Base-by-base conservation (phyloP, 148 eudicot species). In the Spergularia marina region DNA sequence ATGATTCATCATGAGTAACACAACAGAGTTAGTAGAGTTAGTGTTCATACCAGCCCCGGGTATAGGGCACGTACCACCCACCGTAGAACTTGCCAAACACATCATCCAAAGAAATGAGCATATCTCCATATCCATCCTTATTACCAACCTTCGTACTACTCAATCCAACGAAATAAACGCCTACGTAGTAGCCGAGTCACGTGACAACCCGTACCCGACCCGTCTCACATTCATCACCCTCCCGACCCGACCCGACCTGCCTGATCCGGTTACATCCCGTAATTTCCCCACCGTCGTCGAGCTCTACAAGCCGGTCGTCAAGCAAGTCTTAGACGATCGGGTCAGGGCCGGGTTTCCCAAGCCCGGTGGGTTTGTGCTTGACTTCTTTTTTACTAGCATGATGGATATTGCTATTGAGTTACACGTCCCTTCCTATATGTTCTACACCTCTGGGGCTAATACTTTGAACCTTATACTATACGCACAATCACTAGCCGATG, bases 1-100 rank as follows among this genome's bases (percentile, higher is more conserved):
- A 0, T 30, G 2, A 2, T 30, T 30, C 36, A 44, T 44, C 49
- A 44, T 44, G 49, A 44, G 10, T 9, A 44, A 44, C 49, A 44
- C 7, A 44, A 0, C 54, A n/a, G 8, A 25, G n/a, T n/a, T n/a
- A n/a, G n/a, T 21, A 4, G 55, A 41, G 66, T 21, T 73, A 3
- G 47, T 63, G 7, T 62, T 49, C 16, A 11, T n/a, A 10, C 47
- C 47, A 65, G 20, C 51, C 10, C 70, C 18, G 15, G 52, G 21
- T 2, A 39, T 59, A 21, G 63, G 63, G 4, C 63, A 59, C 74
- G 30, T 87, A 17, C 74, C 60, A 18, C 60, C 84, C 14, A 74
- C 81, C 17, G 78, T 87, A 0, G 79, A 85, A 69, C n/a, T 83
- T 0, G 90, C 90, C 16, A 87, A 87, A 58, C 82, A 77, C 71